phyloP scores from a whole-genome alignment of 2,329 filamentous ascomycete genomes.

The Allantophomopsis lycopodina region DNA sequence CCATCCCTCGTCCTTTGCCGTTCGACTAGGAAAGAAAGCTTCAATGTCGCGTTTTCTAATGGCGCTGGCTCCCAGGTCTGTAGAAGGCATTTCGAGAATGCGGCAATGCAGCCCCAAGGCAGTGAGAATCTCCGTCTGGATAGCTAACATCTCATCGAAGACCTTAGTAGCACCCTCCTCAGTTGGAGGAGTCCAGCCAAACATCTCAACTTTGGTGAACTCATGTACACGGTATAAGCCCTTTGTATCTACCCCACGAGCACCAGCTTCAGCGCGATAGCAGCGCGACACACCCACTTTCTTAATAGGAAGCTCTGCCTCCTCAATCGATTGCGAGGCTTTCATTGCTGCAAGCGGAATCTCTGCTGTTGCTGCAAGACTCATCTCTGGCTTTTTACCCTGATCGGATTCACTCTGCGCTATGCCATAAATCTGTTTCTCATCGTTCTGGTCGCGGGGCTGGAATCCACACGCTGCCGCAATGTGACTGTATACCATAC shows the following conservation, averaged over 20 bases:
- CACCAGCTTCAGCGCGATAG: slow-evolving; percentile 90
- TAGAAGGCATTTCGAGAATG: slow-evolving; percentile 81
- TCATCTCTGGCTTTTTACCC: slow-evolving; percentile 52
- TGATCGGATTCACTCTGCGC: slow-evolving; percentile 51
- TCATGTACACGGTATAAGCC: slow-evolving; percentile 95
- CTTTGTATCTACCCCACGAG: slow-evolving; percentile 80
- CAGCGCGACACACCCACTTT: slow-evolving; percentile 79
- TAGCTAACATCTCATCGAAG: slow-evolving; percentile 74
- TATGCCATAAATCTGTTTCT: slow-evolving; percentile 82
- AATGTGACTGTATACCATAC: slow-evolving; percentile 84
- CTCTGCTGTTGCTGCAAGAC: slow-evolving; percentile 80
- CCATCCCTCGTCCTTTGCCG: slow-evolving; percentile 57
- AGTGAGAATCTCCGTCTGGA: slow-evolving; percentile 73
- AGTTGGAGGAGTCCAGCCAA: slow-evolving; percentile 70
- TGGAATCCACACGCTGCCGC: slow-evolving; percentile 88
- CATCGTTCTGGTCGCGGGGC: slow-evolving; percentile 77
- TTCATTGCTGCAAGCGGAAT: slow-evolving; percentile 90
- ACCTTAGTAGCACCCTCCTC: slow-evolving; percentile 33
- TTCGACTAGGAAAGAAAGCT: slow-evolving; percentile 77
- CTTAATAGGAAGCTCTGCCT: slow-evolving; percentile 58
- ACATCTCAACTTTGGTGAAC: slow-evolving; percentile 97
- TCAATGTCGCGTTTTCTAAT: slow-evolving; percentile 86
- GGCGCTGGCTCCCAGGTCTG: slow-evolving; percentile 82
- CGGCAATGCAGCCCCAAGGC: slow-evolving; percentile 73
- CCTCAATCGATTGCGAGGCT: slow-evolving; percentile 55